These are phyloP conservation scores for Ascochyta pisi DNA, from an alignment of 2,329 filamentous ascomycete genomes.

Conservation along the genomic window DNA sequence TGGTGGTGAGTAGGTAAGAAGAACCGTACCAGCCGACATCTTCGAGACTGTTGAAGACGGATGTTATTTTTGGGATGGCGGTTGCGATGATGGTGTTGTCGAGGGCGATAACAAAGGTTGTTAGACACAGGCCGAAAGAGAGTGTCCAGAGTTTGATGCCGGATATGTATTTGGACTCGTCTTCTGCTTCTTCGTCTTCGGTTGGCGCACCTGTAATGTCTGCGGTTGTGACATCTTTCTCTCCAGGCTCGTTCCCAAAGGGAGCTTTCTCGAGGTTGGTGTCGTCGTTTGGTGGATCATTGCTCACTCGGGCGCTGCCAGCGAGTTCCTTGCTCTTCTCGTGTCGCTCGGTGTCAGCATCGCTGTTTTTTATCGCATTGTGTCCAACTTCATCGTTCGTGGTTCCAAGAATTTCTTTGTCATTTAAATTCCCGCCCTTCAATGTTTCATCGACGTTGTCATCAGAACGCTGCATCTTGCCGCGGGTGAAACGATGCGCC, in stretches of 20 bases:
- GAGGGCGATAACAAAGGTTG: constrained; percentile 48
- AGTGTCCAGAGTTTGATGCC: constrained; percentile 46
- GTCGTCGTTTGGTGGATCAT: neutral
- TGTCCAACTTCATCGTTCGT: neutral
- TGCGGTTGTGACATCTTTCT: neutral
- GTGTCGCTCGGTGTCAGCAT: neutral
- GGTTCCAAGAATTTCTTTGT: neutral
- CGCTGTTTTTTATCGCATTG: neutral
- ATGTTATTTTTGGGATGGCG: constrained; percentile 52
- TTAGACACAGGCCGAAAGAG: constrained; percentile 43
- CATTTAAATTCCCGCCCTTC: neutral
- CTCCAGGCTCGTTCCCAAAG: constrained; percentile 1
- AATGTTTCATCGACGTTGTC: neutral
- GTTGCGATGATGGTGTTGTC: constrained; percentile 51
- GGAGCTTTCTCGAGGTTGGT: neutral
- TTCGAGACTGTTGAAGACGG: constrained; percentile 49
- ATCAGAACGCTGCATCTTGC: constrained; percentile 16
- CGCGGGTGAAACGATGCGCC: neutral
- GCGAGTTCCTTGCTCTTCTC: neutral
- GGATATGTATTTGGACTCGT: constrained; percentile 46
- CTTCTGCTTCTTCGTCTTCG: constrained; percentile 36
- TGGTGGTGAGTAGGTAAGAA: constrained; percentile 55
- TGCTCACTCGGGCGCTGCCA: neutral
- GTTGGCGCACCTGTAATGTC: constrained; percentile 5
- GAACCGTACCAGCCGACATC: constrained; percentile 54